Conservation (phyloP, 345 rosid genomes). For the Eucalyptus sp. region DNA sequence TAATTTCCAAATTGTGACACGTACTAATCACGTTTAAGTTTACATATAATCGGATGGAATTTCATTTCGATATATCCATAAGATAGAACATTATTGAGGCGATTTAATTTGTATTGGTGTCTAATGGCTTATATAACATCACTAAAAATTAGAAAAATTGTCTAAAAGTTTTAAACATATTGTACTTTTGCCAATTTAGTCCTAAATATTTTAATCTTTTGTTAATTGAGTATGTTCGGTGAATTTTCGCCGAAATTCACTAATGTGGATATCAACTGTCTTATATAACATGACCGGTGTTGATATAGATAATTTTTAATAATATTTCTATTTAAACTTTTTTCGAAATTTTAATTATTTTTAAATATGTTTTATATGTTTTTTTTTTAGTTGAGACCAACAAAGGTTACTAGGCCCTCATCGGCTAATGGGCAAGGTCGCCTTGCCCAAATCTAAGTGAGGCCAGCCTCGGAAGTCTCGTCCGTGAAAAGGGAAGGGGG, state of each 20-base stretch:
- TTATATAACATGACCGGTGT: rapidly evolving
- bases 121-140: not conserved
- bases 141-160: not conserved
- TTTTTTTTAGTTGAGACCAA: rapidly evolving
- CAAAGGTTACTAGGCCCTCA: no score
- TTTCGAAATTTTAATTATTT: no score
- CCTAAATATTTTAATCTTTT: rapidly evolving
- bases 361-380: no score
- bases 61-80: not conserved
- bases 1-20: not conserved
- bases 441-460: no score
- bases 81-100: not conserved
- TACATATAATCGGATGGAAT: not conserved
- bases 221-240: no score
- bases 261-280: rapidly evolving
- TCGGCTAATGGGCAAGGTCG: no score
- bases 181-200: no score
- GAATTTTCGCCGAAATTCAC: no score
- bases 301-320: rapidly evolving
- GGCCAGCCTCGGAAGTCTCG: rapidly evolving
- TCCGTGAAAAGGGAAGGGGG: no score
- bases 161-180: no score
- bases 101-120: not conserved
- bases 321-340: rapidly evolving
- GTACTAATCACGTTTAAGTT: not conserved